Evolutionary conservation across 148 eudicot genomes (phyloP), one percentile per base, ranked within the genome.

Genomic region (Dianthus caryophyllus): DNA sequence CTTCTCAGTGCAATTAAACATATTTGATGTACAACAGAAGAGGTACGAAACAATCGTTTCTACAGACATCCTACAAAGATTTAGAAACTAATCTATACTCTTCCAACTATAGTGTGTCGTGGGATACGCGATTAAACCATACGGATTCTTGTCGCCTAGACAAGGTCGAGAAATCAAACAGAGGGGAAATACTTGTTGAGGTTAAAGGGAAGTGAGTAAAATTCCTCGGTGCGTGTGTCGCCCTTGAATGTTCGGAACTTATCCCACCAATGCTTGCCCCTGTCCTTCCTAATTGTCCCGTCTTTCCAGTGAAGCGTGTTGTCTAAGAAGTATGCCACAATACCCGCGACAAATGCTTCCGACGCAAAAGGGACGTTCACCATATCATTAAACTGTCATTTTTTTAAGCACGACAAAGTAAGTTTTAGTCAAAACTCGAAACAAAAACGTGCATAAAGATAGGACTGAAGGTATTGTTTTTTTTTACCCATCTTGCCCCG

Each of bases 181-280:
- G 96, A 85, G 21, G 98, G 98, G 82, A 92, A 92, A 53, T 92
- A 87, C 55, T 86, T 85, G 88, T 92, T 89, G 73, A 92, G 89
- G 69, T 87, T 84, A 72, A 92, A 92, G 63, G 98, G 98, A 24
- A 92, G 84, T 2, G 98, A 87, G 65, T 92, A 92, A 75, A 92
- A 92, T 68, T 92, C 98, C 63, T 92, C 98, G 27, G 91, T 92
- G 68, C 98, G 82, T 3, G 84, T 58, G 59, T 92, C 98, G 0
- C 84, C 80, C 70, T 83, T 79, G 80, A 74, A 92, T 0, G 87
- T 77, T 18, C 77, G 65, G 83, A 92, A 92, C 73, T 92, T 92
- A 80, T 87, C 98, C 98, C 98, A 92, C 98, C 98, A 92, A 18
- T 85, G 96, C 67, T 89, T 87, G 16, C 97, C 98, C 73, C 96